Percentiles rank a stretch among this genome's conserved stretches.
phyloP scores from a whole-genome alignment of 805 yeast species.

The Lipomyces sp. region DNA sequence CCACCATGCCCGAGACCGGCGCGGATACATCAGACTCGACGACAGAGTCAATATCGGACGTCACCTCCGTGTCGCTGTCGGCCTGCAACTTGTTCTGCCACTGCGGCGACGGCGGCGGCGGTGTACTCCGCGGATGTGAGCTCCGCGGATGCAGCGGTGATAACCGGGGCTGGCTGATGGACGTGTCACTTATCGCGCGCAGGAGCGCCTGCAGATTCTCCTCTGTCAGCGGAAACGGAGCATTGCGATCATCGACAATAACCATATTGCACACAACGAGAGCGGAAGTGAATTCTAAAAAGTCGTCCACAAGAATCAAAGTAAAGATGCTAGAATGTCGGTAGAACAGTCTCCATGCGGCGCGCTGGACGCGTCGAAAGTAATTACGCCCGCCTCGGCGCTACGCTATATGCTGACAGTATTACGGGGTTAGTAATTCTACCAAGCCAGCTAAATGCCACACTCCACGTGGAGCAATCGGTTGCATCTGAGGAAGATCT shows the following conservation, averaged over 20 bases:
- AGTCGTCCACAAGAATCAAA: neutral
- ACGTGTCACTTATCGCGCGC: slow-evolving; percentile 12
- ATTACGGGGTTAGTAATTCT: no score
- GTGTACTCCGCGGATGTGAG: neutral
- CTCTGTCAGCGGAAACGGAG: slow-evolving; percentile 26
- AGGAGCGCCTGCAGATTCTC: slow-evolving; percentile 25
- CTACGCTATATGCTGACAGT: no score
- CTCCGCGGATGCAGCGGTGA: no score
- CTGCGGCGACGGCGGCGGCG: neutral
- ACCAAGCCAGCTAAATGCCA: no score
- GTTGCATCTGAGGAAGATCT: no score
- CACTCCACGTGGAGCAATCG: no score
- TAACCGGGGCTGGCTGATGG: slow-evolving; percentile 5
- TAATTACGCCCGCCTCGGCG: no score
- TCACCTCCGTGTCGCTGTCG: neutral
- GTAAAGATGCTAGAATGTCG: neutral
- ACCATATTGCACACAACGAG: neutral
- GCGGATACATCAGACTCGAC: neutral
- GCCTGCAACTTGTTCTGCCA: neutral
- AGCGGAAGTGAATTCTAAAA: neutral
- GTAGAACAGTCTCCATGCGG: neutral
- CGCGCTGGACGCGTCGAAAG: no score
- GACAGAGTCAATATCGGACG: slow-evolving; percentile 3
- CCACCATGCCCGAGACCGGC: no score
- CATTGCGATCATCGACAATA: slow-evolving; percentile 1